Evolutionary conservation across 441 rosid species (phyloP), one percentile per base, ranked within the genome.

Genomic region (Croton laevigatus): DNA sequence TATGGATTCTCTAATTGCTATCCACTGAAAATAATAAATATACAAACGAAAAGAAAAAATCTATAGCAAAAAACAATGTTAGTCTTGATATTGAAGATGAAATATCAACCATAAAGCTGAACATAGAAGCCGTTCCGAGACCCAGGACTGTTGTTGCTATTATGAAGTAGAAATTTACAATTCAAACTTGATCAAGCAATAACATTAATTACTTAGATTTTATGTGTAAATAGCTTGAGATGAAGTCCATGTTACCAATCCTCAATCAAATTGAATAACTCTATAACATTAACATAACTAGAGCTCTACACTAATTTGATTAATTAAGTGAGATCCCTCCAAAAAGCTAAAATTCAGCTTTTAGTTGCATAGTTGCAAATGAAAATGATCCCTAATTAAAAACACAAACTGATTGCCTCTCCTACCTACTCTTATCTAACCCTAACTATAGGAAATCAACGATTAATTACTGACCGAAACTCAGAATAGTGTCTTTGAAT

Each of bases 351-450:
- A 45, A 55, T 27, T 27, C 32, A 27, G 32, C 32, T 27, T 27
- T 66, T 42, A 49, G 38, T n/a, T 32, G 38, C 37, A 60, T 23
- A 59, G 62, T 1, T 6, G 36, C 54, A 42, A 7, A 70, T 17
- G 60, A 37, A 67, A 74, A 1, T 40, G 1, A 37, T 36, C 59
- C 65, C 22, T 48, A 38, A 3, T 4, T 10, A 19, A 51, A 0
- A n/a, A 49, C 44, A 54, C 4, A 68, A n/a, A 62, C 72, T 32
- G 54, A 37, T 44, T 53, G 57, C 17, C n/a, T 55, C 20, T 45
- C 71, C 8, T 27, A 27, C 23, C 14, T 62, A 48, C 34, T 37
- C n/a, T 55, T n/a, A 54, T 17, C 37, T 14, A 49, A 14, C 7
- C 19, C 38, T 13, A n/a, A n/a, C n/a, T n/a, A n/a, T n/a, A n/a